Percentiles rank a stretch among this genome's conserved stretches.
phyloP scores from a whole-genome alignment of 305 asterid genomes.

The Fraxinus angustifolia region DNA sequence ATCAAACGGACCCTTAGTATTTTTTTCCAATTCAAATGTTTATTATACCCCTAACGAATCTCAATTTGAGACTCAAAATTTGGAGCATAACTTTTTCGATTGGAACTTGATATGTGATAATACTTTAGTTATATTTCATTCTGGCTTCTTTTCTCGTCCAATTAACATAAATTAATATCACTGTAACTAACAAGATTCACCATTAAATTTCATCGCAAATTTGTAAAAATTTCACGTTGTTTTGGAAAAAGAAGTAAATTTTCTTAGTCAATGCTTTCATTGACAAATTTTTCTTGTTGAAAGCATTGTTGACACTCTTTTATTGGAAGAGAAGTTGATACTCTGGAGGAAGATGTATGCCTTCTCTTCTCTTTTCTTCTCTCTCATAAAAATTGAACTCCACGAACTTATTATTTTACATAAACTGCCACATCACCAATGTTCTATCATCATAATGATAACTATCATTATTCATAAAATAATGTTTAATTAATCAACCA shows the following conservation, averaged over 20 bases:
- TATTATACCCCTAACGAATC: neutral
- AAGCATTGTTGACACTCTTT: neutral
- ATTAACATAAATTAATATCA: neutral
- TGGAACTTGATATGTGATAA: neutral
- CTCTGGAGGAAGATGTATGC: neutral
- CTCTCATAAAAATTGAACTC: neutral
- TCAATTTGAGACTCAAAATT: neutral
- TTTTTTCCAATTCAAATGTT: neutral
- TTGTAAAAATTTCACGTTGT: neutral
- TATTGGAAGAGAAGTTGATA: neutral
- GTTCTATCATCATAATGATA: too few species aligned
- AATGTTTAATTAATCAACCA: neutral
- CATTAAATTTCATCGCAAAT: neutral
- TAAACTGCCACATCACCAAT: neutral
- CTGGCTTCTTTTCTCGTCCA: neutral
- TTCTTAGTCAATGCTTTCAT: neutral
- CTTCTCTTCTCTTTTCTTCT: neutral
- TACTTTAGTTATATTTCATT: too few species aligned
- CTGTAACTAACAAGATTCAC: neutral
- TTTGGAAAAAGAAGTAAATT: neutral
- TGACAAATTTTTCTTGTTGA: neutral
- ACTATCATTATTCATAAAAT: neutral
- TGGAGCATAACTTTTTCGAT: too few species aligned
- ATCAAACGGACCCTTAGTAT: too few species aligned
- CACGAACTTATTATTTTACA: too few species aligned